These are phyloP conservation scores for Citrus trifoliata DNA, from an alignment of 345 rosid genomes.

Conservation along the genomic window DNA sequence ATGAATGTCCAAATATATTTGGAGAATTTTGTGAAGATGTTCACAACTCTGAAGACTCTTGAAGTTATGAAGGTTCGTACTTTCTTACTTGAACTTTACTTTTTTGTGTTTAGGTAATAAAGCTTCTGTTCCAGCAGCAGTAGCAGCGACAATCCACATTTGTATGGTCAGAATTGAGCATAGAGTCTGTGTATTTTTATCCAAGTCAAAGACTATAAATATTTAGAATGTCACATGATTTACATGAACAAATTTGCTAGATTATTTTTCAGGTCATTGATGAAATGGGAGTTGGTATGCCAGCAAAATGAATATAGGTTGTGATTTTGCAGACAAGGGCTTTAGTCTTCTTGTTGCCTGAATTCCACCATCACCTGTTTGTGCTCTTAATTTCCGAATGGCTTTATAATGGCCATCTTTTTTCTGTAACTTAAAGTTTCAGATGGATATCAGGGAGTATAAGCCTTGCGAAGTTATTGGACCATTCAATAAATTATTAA, in stretches of 20 bases:
- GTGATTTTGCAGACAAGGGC: not conserved
- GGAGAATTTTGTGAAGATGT: slow-evolving; percentile 62
- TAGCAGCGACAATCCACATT: not conserved
- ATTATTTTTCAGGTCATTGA: not conserved
- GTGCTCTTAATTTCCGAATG: not conserved
- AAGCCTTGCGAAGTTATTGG: not conserved
- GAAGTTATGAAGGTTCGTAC: slow-evolving; percentile 28
- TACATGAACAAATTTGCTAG: not conserved
- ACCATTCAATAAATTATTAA: not conserved
- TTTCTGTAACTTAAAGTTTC: not conserved
- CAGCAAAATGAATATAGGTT: not conserved
- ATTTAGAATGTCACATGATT: not conserved
- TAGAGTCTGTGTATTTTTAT: not conserved
- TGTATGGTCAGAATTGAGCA: not conserved
- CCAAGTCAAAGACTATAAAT: not conserved
- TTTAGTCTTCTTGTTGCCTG: not conserved
- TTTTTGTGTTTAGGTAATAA: not conserved
- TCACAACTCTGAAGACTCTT: slow-evolving; percentile 28
- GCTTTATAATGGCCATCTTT: not conserved
- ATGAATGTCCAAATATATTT: slow-evolving; percentile 73
- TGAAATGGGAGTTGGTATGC: too few relatives aligned
- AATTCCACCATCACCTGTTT: not conserved
- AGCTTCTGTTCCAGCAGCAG: not conserved
- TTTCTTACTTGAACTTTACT: not conserved
- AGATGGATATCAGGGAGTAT: not conserved